These are phyloP conservation scores for Gypsophila paniculata DNA, from an alignment of 179 eudicot genomes.

Conservation along the genomic window DNA sequence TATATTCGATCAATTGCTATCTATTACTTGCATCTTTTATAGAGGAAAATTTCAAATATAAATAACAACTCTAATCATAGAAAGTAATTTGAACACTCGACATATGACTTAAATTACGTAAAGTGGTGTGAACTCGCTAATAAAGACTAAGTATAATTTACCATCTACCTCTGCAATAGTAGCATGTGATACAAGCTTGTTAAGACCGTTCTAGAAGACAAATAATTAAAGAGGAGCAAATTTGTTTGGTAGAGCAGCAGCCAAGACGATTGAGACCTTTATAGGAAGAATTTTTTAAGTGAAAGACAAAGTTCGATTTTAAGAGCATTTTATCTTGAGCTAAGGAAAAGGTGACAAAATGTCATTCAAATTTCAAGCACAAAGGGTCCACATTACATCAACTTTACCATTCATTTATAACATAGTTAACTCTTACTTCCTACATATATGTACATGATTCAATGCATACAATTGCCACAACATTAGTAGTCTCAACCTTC, in stretches of 20 bases:
- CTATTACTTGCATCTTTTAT: too few species aligned
- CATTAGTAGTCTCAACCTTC: background rate
- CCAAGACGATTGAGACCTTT: constrained; percentile 25
- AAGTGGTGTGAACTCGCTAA: background rate
- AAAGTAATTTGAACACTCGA: too few species aligned
- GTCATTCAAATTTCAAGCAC: constrained; percentile 33
- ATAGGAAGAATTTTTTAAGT: constrained; percentile 17
- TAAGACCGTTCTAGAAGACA: constrained; percentile 4
- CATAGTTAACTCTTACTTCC: constrained; percentile 7
- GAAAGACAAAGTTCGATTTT: constrained; percentile 30
- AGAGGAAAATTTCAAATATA: too few species aligned
- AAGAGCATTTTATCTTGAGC: constrained; percentile 28
- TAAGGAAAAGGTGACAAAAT: constrained; percentile 30
- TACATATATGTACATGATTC: constrained; percentile 11
- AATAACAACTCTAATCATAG: too few species aligned
- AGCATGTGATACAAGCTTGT: background rate
- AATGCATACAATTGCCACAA: constrained; percentile 5
- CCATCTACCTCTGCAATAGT: background rate
- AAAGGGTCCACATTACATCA: constrained; percentile 25
- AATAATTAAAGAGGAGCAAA: background rate
- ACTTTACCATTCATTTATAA: constrained; percentile 11
- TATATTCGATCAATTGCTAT: too few species aligned
- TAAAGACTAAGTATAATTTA: background rate
- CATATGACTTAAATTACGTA: too few species aligned
- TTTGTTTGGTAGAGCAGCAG: constrained; percentile 40